Evolutionary conservation across 192 early-diverging fungal species (phyloP).

Genomic region (Rhizophagus clarus): DNA sequence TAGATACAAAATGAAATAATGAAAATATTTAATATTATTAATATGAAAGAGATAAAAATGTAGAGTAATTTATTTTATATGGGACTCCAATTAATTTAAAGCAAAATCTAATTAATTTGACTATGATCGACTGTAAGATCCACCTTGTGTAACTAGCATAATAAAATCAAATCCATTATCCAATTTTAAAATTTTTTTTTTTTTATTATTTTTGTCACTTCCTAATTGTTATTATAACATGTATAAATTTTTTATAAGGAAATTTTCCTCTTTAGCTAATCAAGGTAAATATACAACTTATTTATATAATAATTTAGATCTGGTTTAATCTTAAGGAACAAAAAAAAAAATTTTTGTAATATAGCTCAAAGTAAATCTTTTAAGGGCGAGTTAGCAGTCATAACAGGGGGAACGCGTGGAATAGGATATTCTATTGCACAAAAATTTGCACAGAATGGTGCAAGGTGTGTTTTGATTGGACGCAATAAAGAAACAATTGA

Average conservation of each 20-base stretch:
- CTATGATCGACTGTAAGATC: too few relatives aligned
- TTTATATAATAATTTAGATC: neutral
- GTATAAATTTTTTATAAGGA: neutral
- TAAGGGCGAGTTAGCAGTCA: slow-evolving; percentile 15
- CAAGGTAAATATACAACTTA: neutral
- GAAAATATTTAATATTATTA: too few relatives aligned
- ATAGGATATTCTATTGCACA: slow-evolving; percentile 71
- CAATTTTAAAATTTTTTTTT: neutral
- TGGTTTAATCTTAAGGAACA: neutral
- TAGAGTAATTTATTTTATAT: too few relatives aligned
- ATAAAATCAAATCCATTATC: neutral
- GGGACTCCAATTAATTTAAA: too few relatives aligned
- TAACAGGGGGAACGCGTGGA: slow-evolving; percentile 80
- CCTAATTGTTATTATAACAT: neutral
- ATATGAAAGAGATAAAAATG: too few relatives aligned
- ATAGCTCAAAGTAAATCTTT: neutral
- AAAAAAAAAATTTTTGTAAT: neutral
- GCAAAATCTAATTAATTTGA: too few relatives aligned
- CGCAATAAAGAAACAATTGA: slow-evolving; percentile 46
- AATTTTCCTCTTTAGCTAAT: neutral
- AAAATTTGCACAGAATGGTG: slow-evolving; percentile 62
- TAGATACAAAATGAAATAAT: too few relatives aligned
- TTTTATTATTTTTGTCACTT: neutral
- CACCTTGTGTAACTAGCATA: neutral
- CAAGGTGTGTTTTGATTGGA: slow-evolving; percentile 58